Evolutionary conservation across 805 yeast genomes (phyloP).

Genomic region (Scheffersomyces stipitis): DNA sequence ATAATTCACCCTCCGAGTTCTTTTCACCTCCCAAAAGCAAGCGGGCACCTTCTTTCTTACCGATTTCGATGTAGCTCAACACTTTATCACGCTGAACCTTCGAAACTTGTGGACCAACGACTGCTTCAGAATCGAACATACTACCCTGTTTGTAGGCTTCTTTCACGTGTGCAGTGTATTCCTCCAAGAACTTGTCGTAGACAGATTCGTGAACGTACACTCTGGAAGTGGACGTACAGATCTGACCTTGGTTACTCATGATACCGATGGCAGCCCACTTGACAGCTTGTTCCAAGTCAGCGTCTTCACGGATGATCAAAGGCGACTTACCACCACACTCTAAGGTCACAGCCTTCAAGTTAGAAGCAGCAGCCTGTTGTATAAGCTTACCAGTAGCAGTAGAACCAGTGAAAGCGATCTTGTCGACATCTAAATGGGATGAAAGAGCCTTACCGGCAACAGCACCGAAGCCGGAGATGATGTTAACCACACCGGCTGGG

Average conservation of each 20-base stretch:
- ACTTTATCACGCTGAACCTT: conserved; percentile 55
- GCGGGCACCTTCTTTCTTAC: conserved; percentile 46
- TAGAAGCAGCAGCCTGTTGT: conserved; percentile 59
- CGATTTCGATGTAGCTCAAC: conserved; percentile 40
- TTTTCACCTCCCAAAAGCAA: conserved; percentile 42
- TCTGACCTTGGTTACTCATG: conserved; percentile 65
- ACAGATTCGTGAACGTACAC: conserved; percentile 56
- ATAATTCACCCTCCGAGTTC: conserved; percentile 35
- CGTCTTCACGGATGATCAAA: conserved; percentile 59
- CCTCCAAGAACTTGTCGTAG: conserved; percentile 51
- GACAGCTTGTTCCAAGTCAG: conserved; percentile 62
- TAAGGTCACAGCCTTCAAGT: conserved; percentile 62
- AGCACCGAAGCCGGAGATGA: conserved; percentile 67
- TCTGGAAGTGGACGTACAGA: conserved; percentile 68
- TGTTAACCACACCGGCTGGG: conserved; percentile 75
- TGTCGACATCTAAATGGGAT: conserved; percentile 47
- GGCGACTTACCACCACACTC: conserved; percentile 79
- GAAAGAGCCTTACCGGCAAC: conserved; percentile 71
- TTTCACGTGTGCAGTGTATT: conserved; percentile 46
- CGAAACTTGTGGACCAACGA: conserved; percentile 65
- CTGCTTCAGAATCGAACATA: conserved; percentile 47
- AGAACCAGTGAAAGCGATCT: conserved; percentile 58
- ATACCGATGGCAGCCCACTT: conserved; percentile 69
- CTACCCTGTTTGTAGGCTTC: conserved; percentile 55
- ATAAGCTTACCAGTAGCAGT: conserved; percentile 64